phyloP scores from a whole-genome alignment of 116 monocot genomes.

The Cymodocea nodosa region DNA sequence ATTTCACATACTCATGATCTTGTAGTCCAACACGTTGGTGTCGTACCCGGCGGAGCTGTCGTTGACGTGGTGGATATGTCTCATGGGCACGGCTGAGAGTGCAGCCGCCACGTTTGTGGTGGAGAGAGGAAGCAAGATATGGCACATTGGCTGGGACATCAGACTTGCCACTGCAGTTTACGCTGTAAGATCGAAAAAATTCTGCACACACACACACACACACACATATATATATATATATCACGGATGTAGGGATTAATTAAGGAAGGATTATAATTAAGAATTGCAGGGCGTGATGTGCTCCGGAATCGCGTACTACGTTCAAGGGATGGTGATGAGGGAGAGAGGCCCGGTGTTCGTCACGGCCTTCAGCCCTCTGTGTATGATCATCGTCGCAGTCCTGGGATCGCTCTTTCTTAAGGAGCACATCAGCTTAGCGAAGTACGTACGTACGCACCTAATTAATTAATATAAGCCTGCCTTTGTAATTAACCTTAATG shows the following conservation, averaged over 20 bases:
- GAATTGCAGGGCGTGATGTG: constrained; percentile 46
- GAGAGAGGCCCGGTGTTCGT: constrained; percentile 57
- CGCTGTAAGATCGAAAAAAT: too few relatives aligned
- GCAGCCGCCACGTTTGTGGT: constrained; percentile 18
- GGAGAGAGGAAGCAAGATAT: constrained; percentile 22
- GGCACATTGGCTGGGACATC: constrained; percentile 45
- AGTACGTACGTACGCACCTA: too few relatives aligned
- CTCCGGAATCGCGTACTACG: constrained; percentile 50
- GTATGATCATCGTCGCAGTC: constrained; percentile 52
- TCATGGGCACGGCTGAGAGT: constrained; percentile 24
- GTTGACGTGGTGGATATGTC: constrained; percentile 38
- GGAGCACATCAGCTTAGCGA: constrained; percentile 38
- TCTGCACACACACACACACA: too few relatives aligned
- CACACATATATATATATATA: too few relatives aligned
- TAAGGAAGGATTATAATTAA: too few relatives aligned
- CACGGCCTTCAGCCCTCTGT: constrained; percentile 50
- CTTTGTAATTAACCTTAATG: too few relatives aligned
- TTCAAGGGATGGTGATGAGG: constrained; percentile 41
- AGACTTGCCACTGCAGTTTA: constrained; percentile 43
- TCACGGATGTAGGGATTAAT: too few relatives aligned
- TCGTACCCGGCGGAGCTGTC: constrained; percentile 45
- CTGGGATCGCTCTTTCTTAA: constrained; percentile 35
- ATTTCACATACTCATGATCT: too few relatives aligned
- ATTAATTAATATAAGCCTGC: too few relatives aligned
- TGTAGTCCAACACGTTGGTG: constrained; percentile 35